phyloP scores from a whole-genome alignment of 305 asterid species.

The Plantago rigida region DNA sequence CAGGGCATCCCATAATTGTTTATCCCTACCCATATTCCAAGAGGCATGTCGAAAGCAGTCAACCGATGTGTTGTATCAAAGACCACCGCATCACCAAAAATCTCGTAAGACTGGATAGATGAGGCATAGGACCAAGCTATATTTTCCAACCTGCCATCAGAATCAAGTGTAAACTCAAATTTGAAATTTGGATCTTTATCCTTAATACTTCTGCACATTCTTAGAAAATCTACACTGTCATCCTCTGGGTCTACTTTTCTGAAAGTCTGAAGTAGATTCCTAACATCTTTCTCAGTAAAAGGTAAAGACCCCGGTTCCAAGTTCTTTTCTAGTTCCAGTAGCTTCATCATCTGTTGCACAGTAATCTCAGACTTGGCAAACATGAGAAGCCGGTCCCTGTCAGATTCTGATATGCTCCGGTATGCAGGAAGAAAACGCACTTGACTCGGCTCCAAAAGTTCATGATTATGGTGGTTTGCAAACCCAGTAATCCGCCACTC shows the following conservation, averaged over 20 bases:
- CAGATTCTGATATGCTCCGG: conserved; percentile 81
- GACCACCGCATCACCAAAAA: conserved; percentile 88
- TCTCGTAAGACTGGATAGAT: conserved; percentile 65
- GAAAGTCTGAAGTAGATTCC: conserved; percentile 81
- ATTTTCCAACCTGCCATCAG: conserved; percentile 67
- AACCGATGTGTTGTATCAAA: conserved; percentile 91
- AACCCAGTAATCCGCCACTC: conserved; percentile 94
- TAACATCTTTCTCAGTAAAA: conserved; percentile 86
- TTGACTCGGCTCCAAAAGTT: conserved; percentile 86
- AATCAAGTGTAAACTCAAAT: conserved; percentile 74
- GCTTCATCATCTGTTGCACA: conserved; percentile 94
- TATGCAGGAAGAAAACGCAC: conserved; percentile 97
- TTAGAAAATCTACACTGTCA: conserved; percentile 70
- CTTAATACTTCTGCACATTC: conserved; percentile 84
- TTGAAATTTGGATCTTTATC: conserved; percentile 78
- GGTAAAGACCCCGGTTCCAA: conserved; percentile 88
- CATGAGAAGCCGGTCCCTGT: conserved; percentile 80
- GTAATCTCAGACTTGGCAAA: conserved; percentile 91
- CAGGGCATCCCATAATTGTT: conserved; percentile 98
- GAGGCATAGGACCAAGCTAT: conserved; percentile 97
- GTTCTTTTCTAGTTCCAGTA: conserved; percentile 81
- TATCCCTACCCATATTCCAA: conserved; percentile 94
- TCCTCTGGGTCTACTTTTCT: conserved; percentile 78
- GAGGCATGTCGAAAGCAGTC: conserved; percentile 90
- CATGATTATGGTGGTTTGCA: conserved; percentile 86